Conservation (phyloP, 2,329 filamentous ascomycete species). For the Byssochlamys sp. region DNA sequence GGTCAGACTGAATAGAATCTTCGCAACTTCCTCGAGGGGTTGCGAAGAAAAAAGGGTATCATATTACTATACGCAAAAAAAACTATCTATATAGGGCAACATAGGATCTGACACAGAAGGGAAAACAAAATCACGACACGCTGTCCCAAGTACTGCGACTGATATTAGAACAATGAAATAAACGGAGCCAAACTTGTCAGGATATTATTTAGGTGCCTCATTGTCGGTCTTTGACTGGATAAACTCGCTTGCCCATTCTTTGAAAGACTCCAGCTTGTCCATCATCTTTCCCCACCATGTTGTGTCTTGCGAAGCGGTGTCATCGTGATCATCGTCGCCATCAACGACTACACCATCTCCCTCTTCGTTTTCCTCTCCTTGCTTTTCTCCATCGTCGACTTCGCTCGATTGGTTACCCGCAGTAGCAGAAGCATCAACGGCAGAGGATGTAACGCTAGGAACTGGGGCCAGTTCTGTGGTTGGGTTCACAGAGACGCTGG, state of each 20-base stretch:
- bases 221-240: constrained; percentile 22
- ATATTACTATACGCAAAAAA: background rate
- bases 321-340: constrained; percentile 10
- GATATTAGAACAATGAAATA: background rate
- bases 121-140: background rate
- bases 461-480: background rate
- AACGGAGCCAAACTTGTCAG: background rate
- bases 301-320: background rate
- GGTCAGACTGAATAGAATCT: too few relatives aligned
- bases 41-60: background rate
- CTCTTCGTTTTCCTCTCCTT: constrained; percentile 5
- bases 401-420: constrained; percentile 4
- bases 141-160: background rate
- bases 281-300: constrained; percentile 27
- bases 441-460: background rate
- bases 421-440: constrained; percentile 1
- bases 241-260: constrained; percentile 27
- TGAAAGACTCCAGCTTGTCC: constrained; percentile 25
- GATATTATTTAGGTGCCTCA: constrained; percentile 6
- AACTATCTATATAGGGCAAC: background rate
- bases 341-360: constrained; percentile 12
- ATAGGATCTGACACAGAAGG: background rate
- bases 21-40: background rate
- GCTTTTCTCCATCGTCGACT: constrained; percentile 2
- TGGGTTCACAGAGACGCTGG: constrained; percentile 3